Evolutionary conservation across 176 grass and related monocot species (phyloP).

Genomic region (Echinochloa phyllopogon): DNA sequence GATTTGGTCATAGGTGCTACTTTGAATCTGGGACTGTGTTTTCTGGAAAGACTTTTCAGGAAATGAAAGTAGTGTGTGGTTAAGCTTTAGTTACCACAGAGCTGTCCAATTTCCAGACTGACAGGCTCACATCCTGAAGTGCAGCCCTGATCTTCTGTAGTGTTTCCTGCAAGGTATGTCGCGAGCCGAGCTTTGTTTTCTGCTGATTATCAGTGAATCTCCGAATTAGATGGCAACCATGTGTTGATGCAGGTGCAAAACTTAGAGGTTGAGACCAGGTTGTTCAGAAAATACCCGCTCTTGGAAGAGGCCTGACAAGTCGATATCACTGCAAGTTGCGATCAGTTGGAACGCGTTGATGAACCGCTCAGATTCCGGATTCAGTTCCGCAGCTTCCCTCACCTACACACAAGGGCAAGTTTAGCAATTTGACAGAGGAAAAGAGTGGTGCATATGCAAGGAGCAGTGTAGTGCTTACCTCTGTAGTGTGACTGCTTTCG

Average conservation of each 20-base stretch:
- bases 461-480: constrained; percentile 18
- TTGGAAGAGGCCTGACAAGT: constrained; percentile 76
- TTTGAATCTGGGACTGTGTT: not conserved
- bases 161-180: constrained; percentile 63
- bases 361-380: constrained; percentile 38
- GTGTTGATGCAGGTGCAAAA: not conserved
- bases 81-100: constrained; percentile 47
- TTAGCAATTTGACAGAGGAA: constrained; percentile 18
- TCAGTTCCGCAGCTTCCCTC: constrained; percentile 22
- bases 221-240: not conserved
- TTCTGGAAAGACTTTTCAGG: not conserved
- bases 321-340: constrained; percentile 67
- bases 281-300: constrained; percentile 50
- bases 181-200: constrained; percentile 73
- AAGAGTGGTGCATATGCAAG: not conserved
- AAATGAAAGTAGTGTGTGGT: not conserved
- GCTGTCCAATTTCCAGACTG: constrained; percentile 50
- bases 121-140: constrained; percentile 51
- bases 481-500: constrained; percentile 18
- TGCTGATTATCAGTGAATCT: constrained; percentile 24
- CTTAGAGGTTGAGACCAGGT: not conserved
- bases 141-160: constrained; percentile 67
- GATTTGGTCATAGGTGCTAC: not conserved
- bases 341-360: constrained; percentile 75
- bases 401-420: constrained; percentile 41